Evolutionary conservation across 2,329 filamentous ascomycete genomes (phyloP), one percentile per base, ranked within the genome.

Genomic region (Magnaporthiopsis rhizophila): DNA sequence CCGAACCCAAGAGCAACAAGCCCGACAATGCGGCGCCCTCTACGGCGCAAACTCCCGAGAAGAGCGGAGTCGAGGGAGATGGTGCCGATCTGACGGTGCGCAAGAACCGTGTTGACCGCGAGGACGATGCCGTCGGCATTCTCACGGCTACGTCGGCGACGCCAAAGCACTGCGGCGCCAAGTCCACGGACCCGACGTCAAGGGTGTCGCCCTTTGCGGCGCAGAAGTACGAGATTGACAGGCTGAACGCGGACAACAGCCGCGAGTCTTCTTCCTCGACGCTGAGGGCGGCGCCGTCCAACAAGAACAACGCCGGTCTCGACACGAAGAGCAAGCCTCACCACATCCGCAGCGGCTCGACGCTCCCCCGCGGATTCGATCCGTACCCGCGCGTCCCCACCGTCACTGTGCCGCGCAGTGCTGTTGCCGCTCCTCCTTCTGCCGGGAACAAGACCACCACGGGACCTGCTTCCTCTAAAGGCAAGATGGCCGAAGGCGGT

Each of bases 291-390:
- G 7, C 3, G 21, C n/a, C 45, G 1, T 15, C n/a, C 13, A 56
- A 26, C 61, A 56, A 26, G 61, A 57, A 30, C 8, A 50, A 9
- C 5, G 45, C 8, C 34, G 34, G 18, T n/a, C 18, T 21, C 45
- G 45, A 53, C 6, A 11, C 2, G 18, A n/a, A 53, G 3, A 9
- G 5, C 21, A n/a, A n/a, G 45, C 45, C 6, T 11, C 45, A 53
- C 45, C 18, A n/a, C 6, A n/a, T 53, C 18, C 45, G 45, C 45
- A 9, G 45, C 45, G 45, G 45, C 45, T 56, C 18, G 3, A 61
- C 63, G 38, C 59, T 64, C n/a, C 63, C 63, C n/a, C 45, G 26
- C 15, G 63, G 63, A 4, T 64, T 64, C 45, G 63, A 64, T 24
- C 63, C 63, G 12, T 64, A 56, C 50, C 63, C 63, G 13, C 63